phyloP scores from a whole-genome alignment of 441 rosid species.

The Populus trichocarpa region DNA sequence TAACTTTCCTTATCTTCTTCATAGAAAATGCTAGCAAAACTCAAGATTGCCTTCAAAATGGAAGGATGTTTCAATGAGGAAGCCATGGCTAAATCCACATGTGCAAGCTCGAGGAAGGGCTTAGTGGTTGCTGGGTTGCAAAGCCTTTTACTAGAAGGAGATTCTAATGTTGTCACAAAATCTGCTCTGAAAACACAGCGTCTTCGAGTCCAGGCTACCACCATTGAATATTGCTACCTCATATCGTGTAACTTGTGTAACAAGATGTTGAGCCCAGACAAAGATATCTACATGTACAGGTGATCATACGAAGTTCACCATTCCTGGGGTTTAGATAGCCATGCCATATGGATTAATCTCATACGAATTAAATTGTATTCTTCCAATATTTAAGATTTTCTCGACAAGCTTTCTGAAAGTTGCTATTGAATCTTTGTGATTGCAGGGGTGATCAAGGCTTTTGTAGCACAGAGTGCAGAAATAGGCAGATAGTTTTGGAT shows the following conservation, averaged over 20 bases:
- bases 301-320: constrained; percentile 1
- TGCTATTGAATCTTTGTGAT: neutral
- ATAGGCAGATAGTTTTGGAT: constrained; percentile 59
- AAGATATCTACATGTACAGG: constrained; percentile 91
- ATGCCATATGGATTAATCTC: neutral
- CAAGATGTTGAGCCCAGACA: constrained; percentile 44
- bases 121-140: constrained; percentile 48
- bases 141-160: constrained; percentile 33
- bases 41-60: constrained; percentile 19
- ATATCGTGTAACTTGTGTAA: constrained; percentile 58
- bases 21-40: constrained; percentile 18
- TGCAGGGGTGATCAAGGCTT: constrained; percentile 78
- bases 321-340: neutral
- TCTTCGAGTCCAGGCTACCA: neutral
- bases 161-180: constrained; percentile 39
- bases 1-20: neutral
- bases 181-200: constrained; percentile 25
- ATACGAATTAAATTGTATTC: neutral
- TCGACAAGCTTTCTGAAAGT: neutral
- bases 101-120: constrained; percentile 13
- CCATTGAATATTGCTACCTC: constrained; percentile 42
- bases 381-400: neutral
- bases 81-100: neutral
- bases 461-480: constrained; percentile 73
- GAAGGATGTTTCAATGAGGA: constrained; percentile 5